Base-by-base conservation (phyloP, 2,329 filamentous ascomycete genomes). In the Botrytis aclada region DNA sequence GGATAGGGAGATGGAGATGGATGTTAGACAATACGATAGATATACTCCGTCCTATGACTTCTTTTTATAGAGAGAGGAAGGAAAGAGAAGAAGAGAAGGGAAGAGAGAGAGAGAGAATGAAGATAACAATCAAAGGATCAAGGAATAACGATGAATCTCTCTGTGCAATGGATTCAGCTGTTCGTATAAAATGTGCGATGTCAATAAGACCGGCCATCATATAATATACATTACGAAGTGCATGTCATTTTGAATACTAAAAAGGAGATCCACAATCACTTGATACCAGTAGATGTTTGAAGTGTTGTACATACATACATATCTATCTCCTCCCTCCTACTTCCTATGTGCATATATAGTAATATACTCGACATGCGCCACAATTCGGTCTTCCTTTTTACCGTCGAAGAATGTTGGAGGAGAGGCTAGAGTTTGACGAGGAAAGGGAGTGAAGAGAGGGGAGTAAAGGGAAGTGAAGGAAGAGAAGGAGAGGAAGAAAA, bases 231-330 rank as follows among this genome's bases (percentile, higher is more conserved):
- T n/a, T n/a, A n/a, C n/a, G n/a, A n/a, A n/a, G n/a, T n/a, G n/a
- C n/a, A 16, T 56, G 51, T 56, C 51, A 56, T 56, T 9, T 18
- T 18, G 51, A 56, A 56, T 29, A 29, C 51, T 56, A 29, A 29
- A 1, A 18, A 32, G 14, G 3, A 56, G 51, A 56, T 56, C 51
- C 51, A 56, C 51, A 56, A 29, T 56, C 51, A 56, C 51, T 56
- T 56, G 51, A 56, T 29, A n/a, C n/a, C n/a, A n/a, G n/a, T n/a
- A 18, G 51, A 56, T 56, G n/a, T 56, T 29, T 56, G 51, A 56
- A 56, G 51, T 56, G 51, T 56, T 56, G 51, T 70, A 71, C 58
- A 71, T 64, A 64, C 58, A 71, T 54, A n/a, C 9, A 25, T 25
- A 25, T 5, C 45, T 47, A 39, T 12, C 39, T 39, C 9, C 39